Evolutionary conservation across 768 basidiomycete species (phyloP).

Genomic region (Tricholoma flavovirens): DNA sequence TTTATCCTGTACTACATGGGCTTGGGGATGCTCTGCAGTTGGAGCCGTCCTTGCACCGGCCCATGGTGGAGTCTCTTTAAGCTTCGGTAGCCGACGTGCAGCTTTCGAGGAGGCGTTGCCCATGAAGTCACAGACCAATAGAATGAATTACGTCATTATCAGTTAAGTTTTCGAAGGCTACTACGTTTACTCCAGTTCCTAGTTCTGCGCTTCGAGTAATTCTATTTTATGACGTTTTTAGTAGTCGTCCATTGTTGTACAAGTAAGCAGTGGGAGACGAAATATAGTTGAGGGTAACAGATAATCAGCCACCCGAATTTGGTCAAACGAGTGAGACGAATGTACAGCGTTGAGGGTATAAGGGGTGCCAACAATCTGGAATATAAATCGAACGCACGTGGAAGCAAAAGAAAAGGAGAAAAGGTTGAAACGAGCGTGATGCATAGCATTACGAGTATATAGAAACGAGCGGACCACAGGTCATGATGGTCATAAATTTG

Average conservation of each 20-base stretch:
- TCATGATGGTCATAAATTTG: slow-evolving; percentile 40
- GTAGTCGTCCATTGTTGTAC: slow-evolving; percentile 42
- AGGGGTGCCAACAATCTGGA: slow-evolving; percentile 23
- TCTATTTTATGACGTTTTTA: slow-evolving; percentile 30
- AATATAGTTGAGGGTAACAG: slow-evolving; percentile 26
- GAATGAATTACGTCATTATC: slow-evolving; percentile 15
- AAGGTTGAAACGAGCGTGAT: slow-evolving; percentile 28
- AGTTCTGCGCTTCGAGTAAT: slow-evolving; percentile 16
- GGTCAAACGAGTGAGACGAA: slow-evolving; percentile 26
- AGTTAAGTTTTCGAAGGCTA: background rate
- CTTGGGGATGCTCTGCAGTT: slow-evolving; percentile 11
- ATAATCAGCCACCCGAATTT: slow-evolving; percentile 26
- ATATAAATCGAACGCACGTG: slow-evolving; percentile 31
- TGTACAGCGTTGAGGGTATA: slow-evolving; percentile 34
- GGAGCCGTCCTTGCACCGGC: slow-evolving; percentile 38
- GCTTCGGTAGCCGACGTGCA: slow-evolving; percentile 48
- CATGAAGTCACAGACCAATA: no score
- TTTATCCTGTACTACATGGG: slow-evolving; percentile 11
- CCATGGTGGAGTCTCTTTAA: slow-evolving; percentile 39
- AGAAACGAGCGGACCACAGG: slow-evolving; percentile 23
- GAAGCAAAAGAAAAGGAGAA: slow-evolving; percentile 24
- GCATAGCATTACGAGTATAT: slow-evolving; percentile 27
- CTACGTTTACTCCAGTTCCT: slow-evolving; percentile 8
- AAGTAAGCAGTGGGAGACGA: slow-evolving; percentile 26
- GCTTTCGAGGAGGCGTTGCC: slow-evolving; percentile 59